A percentile compares a stretch with the other conserved stretches of the same genome.
Evolutionary conservation across 441 rosid species (phyloP).

Genomic region (Populus hybrid): DNA sequence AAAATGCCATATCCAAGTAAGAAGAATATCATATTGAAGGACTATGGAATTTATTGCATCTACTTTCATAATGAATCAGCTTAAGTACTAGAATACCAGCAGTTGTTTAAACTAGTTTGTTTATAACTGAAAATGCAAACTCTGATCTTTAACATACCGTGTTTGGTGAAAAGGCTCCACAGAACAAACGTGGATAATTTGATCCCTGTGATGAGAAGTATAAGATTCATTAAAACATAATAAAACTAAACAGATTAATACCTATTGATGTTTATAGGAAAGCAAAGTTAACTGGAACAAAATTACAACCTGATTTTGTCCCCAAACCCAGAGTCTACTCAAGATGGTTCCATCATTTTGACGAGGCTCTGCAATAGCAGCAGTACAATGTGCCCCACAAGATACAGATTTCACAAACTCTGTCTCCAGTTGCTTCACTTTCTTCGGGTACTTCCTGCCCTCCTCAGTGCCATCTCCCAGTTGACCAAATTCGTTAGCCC

Average conservation of each 20-base stretch:
- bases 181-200: constrained; percentile 73
- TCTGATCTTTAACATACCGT: constrained; percentile 40
- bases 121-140: constrained; percentile 4
- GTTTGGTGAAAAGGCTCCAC: constrained; percentile 80
- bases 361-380: constrained; percentile 79
- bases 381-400: constrained; percentile 29
- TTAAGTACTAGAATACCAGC: neutral
- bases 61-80: neutral
- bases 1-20: neutral
- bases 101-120: neutral
- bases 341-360: constrained; percentile 71
- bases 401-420: constrained; percentile 54
- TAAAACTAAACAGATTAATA: neutral
- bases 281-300: neutral
- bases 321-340: constrained; percentile 97
- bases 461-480: constrained; percentile 43
- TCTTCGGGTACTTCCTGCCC: constrained; percentile 67
- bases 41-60: neutral
- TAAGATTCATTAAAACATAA: neutral
- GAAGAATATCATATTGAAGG: neutral
- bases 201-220: constrained; percentile 60
- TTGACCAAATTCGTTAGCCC: too few species aligned
- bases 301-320: constrained; percentile 80
- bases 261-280: too few species aligned
- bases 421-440: constrained; percentile 70